Conservation (phyloP, 1,284 basidiomycete genomes). For the Macrocystidia cucumis region DNA sequence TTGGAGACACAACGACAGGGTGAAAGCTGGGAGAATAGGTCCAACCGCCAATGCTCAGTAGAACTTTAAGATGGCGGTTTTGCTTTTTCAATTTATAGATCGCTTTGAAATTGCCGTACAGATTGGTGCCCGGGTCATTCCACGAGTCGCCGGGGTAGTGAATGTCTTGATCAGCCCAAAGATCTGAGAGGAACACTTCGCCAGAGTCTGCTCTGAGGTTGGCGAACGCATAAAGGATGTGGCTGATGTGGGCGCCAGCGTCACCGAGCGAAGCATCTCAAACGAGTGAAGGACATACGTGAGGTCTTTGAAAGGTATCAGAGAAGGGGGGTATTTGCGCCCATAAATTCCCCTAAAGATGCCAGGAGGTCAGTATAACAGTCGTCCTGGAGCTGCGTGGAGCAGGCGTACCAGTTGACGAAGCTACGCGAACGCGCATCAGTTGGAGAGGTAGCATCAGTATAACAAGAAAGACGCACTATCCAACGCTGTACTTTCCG, state of each 20-base stretch:
- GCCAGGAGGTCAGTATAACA: conserved; percentile 10
- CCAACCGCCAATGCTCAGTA: conserved; percentile 90
- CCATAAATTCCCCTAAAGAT: conserved; percentile 94
- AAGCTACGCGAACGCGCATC: conserved; percentile 38
- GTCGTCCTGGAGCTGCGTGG: conserved; percentile 2
- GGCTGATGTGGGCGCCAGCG: conserved; percentile 31
- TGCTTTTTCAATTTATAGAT: conserved; percentile 86
- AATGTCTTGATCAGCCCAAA: conserved; percentile 91
- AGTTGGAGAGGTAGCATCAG: conserved; percentile 4
- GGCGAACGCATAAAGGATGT: conserved; percentile 86
- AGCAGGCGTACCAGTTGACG: conserved; percentile 56
- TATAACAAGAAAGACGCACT: conserved; percentile 41
- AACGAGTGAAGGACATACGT: conserved; percentile 51
- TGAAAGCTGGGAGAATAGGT: conserved; percentile 80
- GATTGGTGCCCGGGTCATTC: conserved; percentile 79
- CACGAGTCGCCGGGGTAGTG: conserved; percentile 79
- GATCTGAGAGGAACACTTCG: conserved; percentile 82
- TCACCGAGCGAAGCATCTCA: conserved; percentile 6
- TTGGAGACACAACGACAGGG: conserved; percentile 60
- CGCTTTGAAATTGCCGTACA: conserved; percentile 94
- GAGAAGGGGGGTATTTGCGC: conserved; percentile 77
- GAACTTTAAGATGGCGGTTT: conserved; percentile 78
- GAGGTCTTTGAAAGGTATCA: conserved; percentile 76
- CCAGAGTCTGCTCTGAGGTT: conserved; percentile 79
- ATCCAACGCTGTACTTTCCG: conserved; percentile 71